These are phyloP conservation scores for Roridomyces roridus DNA, from an alignment of 768 basidiomycete species.

Conservation along the genomic window DNA sequence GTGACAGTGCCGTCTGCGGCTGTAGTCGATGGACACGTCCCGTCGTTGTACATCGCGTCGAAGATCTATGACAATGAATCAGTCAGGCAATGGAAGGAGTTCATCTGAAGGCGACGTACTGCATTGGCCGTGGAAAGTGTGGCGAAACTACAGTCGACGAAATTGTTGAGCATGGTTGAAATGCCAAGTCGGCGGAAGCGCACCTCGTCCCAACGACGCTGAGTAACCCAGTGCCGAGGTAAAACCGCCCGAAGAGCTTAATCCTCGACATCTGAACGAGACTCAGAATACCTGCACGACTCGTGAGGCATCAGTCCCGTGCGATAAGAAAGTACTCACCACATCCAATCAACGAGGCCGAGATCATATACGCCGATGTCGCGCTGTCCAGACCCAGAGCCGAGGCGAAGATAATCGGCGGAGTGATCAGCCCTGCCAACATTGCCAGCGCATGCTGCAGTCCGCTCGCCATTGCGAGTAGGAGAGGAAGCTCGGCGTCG, in stretches of 20 bases:
- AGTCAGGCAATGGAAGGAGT: no score
- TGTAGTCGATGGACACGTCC: conserved; percentile 71
- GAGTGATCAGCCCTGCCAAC: conserved; percentile 84
- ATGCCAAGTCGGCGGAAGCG: not conserved
- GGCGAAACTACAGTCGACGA: no score
- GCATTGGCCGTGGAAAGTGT: conserved; percentile 3
- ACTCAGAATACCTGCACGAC: conserved; percentile 67
- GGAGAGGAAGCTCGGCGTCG: conserved; percentile 72
- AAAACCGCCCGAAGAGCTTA: conserved; percentile 64
- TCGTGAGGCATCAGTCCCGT: no score
- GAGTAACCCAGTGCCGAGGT: conserved; percentile 81
- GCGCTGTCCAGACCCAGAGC: conserved; percentile 61
- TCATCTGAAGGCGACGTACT: conserved; percentile 56
- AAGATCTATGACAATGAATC: conserved; percentile 73
- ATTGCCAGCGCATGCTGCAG: conserved; percentile 82
- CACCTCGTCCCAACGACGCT: conserved; percentile 79
- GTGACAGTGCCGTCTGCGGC: conserved; percentile 64
- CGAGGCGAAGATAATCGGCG: conserved; percentile 81
- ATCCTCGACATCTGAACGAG: conserved; percentile 81
- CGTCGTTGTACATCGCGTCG: conserved; percentile 76
- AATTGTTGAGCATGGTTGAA: no score
- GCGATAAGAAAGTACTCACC: not conserved
- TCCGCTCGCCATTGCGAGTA: conserved; percentile 76
- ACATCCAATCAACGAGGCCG: conserved; percentile 46
- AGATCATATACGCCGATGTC: conserved; percentile 79